Percentiles rank a stretch among this genome's conserved stretches.
Conservation (phyloP, 331 rosid genomes). For the Spiraea crenata region DNA sequence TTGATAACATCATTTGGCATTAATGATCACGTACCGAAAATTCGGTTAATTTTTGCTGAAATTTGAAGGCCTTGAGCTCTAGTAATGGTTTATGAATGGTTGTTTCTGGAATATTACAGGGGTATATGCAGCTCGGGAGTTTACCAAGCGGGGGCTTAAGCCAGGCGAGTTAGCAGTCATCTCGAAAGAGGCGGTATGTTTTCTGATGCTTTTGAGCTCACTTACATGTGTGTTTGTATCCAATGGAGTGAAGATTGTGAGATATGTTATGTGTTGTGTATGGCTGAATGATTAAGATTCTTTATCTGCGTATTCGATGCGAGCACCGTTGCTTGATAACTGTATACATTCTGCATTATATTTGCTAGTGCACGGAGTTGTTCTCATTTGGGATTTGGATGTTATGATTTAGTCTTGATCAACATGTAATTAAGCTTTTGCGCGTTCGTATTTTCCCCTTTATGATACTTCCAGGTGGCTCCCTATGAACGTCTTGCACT, state of each 20-base stretch:
- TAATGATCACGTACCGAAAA: not conserved
- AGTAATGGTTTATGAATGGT: not conserved
- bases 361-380: not conserved
- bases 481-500: conserved; percentile 99
- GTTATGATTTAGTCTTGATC: not conserved
- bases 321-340: not conserved
- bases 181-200: conserved; percentile 77
- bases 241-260: not conserved
- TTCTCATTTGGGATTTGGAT: not conserved
- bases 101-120: conserved; percentile 30
- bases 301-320: not conserved
- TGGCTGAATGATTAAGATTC: not conserved
- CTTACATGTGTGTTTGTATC: not conserved
- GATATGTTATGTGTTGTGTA: not conserved
- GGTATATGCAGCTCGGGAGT: conserved; percentile 92
- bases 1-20: not conserved
- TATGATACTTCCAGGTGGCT: conserved; percentile 60
- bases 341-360: not conserved
- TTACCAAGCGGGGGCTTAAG: conserved; percentile 68
- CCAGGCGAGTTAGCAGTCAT: conserved; percentile 85
- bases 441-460: not conserved
- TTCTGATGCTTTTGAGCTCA: not conserved
- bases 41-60: not conserved
- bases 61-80: not conserved
- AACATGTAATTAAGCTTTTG: not conserved